These are phyloP conservation scores for Olyra latifolia DNA, from an alignment of 176 grass and related monocot species.

Conservation along the genomic window DNA sequence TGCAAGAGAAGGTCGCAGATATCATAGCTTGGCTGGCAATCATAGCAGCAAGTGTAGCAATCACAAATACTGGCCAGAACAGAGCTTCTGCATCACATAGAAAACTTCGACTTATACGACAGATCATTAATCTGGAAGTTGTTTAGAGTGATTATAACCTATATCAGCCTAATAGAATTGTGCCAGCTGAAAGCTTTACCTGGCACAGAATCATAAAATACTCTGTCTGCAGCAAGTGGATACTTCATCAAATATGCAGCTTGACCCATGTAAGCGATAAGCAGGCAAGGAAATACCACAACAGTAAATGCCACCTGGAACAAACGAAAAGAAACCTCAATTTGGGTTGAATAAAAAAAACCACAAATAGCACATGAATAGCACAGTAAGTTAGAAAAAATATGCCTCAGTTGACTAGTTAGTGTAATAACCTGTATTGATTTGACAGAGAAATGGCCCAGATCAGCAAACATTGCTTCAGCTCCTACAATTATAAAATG, in stretches of 20 bases:
- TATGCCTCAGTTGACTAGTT: not conserved
- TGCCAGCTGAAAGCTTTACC: constrained; percentile 49
- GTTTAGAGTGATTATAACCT: constrained; percentile 16
- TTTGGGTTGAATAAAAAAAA: constrained; percentile 10
- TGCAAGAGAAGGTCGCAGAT: constrained; percentile 98
- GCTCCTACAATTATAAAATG: constrained; percentile 70
- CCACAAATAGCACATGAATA: not conserved
- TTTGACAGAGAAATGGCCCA: constrained; percentile 98
- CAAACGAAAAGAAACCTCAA: constrained; percentile 18
- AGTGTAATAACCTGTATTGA: constrained; percentile 81
- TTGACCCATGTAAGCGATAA: constrained; percentile 98
- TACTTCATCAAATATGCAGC: constrained; percentile 91
- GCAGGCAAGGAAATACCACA: constrained; percentile 88
- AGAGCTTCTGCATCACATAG: constrained; percentile 51
- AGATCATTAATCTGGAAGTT: not conserved
- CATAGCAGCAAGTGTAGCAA: constrained; percentile 96
- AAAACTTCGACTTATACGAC: constrained; percentile 13
- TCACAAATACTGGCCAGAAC: constrained; percentile 97
- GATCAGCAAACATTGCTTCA: constrained; percentile 99
- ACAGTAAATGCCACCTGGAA: constrained; percentile 85
- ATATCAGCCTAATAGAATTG: not conserved
- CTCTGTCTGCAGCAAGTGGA: constrained; percentile 64
- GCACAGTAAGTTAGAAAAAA: not conserved
- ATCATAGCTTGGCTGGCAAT: constrained; percentile 99
- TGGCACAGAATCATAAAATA: constrained; percentile 98